Percentiles rank a stretch among this genome's conserved stretches.
Evolutionary conservation across 2,329 filamentous ascomycete genomes (phyloP).

Genomic region (Neofusicoccum parvum): DNA sequence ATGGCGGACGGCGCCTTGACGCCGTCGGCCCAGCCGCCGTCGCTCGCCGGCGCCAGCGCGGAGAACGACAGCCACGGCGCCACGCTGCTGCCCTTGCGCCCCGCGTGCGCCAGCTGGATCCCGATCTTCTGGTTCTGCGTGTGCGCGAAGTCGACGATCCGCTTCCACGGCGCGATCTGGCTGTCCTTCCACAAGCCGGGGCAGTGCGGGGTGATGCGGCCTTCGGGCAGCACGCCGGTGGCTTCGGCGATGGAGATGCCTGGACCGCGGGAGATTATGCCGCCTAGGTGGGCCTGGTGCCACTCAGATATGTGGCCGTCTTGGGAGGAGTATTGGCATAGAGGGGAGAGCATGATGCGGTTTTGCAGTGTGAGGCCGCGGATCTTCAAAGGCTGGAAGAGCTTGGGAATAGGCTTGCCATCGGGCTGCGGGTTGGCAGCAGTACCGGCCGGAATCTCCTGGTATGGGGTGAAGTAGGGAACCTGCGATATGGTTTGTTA

Average conservation of each 20-base stretch:
- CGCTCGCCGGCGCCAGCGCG: slow-evolving; percentile 56
- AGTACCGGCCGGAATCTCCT: slow-evolving; percentile 50
- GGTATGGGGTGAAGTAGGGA: slow-evolving; percentile 52
- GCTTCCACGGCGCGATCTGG: slow-evolving; percentile 72
- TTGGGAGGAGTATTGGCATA: slow-evolving; percentile 69
- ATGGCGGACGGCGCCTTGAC: slow-evolving; percentile 61
- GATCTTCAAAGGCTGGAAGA: slow-evolving; percentile 61
- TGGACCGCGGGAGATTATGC: slow-evolving; percentile 75
- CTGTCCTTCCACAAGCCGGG: slow-evolving; percentile 80
- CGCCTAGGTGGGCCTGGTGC: slow-evolving; percentile 80
- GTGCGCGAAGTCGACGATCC: slow-evolving; percentile 77
- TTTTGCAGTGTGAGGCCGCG: slow-evolving; percentile 65
- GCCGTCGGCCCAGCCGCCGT: slow-evolving; percentile 54
- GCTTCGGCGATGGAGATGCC: slow-evolving; percentile 78
- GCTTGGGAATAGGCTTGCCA: slow-evolving; percentile 55
- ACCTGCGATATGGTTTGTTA: slow-evolving; percentile 28
- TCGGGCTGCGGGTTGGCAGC: slow-evolving; percentile 50
- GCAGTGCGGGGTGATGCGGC: slow-evolving; percentile 81
- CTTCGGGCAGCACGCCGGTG: slow-evolving; percentile 72
- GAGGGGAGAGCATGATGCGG: slow-evolving; percentile 64
- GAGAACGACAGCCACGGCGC: slow-evolving; percentile 64
- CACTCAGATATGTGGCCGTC: slow-evolving; percentile 76
- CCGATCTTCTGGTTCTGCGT: slow-evolving; percentile 75
- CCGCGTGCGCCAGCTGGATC: slow-evolving; percentile 82
- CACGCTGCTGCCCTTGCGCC: slow-evolving; percentile 62